Base-by-base conservation (phyloP, 2,329 filamentous ascomycete genomes). In the Xylaria sp. region DNA sequence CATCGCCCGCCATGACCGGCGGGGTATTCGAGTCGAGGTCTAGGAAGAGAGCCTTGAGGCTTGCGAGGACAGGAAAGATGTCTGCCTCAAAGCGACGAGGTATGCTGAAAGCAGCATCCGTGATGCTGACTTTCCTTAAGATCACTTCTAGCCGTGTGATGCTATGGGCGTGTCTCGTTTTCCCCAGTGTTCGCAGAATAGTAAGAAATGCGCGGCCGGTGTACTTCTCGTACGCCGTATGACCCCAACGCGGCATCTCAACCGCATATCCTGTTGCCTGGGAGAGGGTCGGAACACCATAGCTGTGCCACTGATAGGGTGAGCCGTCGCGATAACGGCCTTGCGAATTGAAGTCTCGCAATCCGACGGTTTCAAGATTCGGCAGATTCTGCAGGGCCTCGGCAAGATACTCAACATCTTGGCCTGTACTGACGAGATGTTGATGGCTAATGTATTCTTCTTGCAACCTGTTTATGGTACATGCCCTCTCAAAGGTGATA, bases 291-390 rank as follows among this genome's bases (percentile, higher is more conserved):
- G 64, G 65, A 17, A 72, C 68, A 2, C 84, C 83, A 59, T 85
- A 87, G 65, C 83, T 84, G 7, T 67, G 71, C 85, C 85, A 88
- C 1, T 61, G 50, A 0, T 60, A 63, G 11, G 54, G 17, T 1
- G 26, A 43, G 1, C 72, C 72, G 44, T 88, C 85, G 2, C 85
- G 78, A 11, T 63, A 64, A 4, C 84, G 79, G 8, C 67, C 75
- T 0, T 4, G 19, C 0, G 80, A 80, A 63, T 79, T 73, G 68
- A 82, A 87, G 63, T 88, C 83, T 17, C 86, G 79, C 20, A 89
- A 71, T 20, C 83, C 80, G 13, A 89, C 67, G 0, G 77, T 81
- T 24, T 80, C 70, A 4, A 88, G 76, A 49, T 82, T 82, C 0
- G 68, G 64, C 3, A 89, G 73, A 29, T 80, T 78, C 8, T 67